Evolutionary conservation across 768 basidiomycete species (phyloP).

Genomic region (Termitomyces heimii): DNA sequence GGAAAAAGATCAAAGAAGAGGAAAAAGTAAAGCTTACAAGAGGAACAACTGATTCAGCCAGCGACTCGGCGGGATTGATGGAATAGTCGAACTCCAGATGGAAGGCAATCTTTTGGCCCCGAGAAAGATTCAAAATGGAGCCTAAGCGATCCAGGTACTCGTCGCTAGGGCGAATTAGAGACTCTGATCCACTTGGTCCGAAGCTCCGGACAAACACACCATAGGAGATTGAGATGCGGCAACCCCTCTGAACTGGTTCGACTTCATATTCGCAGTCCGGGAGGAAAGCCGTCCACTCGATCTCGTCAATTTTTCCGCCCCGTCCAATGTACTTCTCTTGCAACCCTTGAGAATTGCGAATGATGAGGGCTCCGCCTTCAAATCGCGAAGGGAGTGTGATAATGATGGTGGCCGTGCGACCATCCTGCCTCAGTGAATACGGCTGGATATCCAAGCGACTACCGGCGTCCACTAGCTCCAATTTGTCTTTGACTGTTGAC

Average conservation of each 20-base stretch:
- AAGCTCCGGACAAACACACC: conserved; percentile 66
- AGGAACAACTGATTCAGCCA: conserved; percentile 68
- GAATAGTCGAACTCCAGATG: conserved; percentile 65
- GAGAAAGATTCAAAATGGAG: conserved; percentile 64
- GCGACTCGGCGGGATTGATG: conserved; percentile 60
- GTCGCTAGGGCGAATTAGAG: conserved; percentile 69
- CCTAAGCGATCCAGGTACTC: conserved; percentile 66
- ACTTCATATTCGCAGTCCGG: conserved; percentile 73
- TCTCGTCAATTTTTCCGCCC: conserved; percentile 55
- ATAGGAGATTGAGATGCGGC: conserved; percentile 64
- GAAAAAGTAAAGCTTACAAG: conserved; percentile 41
- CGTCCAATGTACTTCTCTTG: conserved; percentile 61
- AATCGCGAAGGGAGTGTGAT: conserved; percentile 72
- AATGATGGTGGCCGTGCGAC: conserved; percentile 65
- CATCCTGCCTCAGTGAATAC: conserved; percentile 51
- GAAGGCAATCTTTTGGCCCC: conserved; percentile 70
- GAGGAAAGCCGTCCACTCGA: conserved; percentile 77
- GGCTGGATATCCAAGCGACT: conserved; percentile 53
- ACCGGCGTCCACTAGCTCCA: conserved; percentile 63
- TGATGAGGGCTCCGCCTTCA: conserved; percentile 59
- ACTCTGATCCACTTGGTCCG: conserved; percentile 52
- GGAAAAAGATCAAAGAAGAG: neutral
- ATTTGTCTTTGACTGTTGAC: conserved; percentile 57
- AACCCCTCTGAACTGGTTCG: conserved; percentile 66
- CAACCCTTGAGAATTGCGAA: conserved; percentile 48